A percentile compares a stretch with the other conserved stretches of the same genome.
phyloP scores from a whole-genome alignment of 257 asterid species.

The Forsythia viridissima region DNA sequence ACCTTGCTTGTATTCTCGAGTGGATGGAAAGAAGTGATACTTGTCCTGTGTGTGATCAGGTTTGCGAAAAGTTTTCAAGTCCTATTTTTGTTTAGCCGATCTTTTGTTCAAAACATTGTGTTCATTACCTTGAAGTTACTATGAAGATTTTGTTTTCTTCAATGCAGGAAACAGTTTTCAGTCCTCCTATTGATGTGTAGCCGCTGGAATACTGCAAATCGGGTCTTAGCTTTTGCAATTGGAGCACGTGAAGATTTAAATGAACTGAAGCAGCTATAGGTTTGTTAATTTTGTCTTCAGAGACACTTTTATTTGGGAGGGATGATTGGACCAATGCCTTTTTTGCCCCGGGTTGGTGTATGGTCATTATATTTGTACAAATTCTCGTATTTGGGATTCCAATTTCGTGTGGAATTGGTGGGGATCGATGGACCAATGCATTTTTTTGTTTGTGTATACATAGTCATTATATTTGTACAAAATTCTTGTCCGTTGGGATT shows the following conservation, averaged over 20 bases:
- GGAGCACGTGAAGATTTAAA: slow-evolving; percentile 6
- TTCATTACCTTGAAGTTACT: not conserved
- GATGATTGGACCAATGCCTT: not conserved
- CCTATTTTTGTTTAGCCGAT: slow-evolving; percentile 4
- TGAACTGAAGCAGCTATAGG: slow-evolving; percentile 12
- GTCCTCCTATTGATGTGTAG: slow-evolving; percentile 49
- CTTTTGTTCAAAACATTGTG: slow-evolving; percentile 5
- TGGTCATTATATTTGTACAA: slow-evolving; percentile 28
- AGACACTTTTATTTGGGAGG: not conserved
- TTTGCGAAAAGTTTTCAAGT: slow-evolving; percentile 8
- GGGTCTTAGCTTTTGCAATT: slow-evolving; percentile 17
- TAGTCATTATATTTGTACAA: slow-evolving; percentile 28
- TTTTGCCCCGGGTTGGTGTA: slow-evolving; percentile 12
- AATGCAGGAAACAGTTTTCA: slow-evolving; percentile 74
- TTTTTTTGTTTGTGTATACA: slow-evolving; percentile 14
- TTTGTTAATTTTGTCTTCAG: slow-evolving; percentile 22
- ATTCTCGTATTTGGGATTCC: not conserved
- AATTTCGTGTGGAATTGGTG: slow-evolving; percentile 7
- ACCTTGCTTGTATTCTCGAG: slow-evolving; percentile 88
- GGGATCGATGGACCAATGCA: slow-evolving; percentile 4
- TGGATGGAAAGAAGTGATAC: slow-evolving; percentile 98
- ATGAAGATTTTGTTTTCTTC: slow-evolving; percentile 15
- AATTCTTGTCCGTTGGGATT: slow-evolving; percentile 5
- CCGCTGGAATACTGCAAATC: slow-evolving; percentile 16
- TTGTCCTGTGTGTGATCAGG: slow-evolving; percentile 93